Conservation (phyloP, 2,329 filamentous ascomycete species). For the Plenodomus lindquistii region DNA sequence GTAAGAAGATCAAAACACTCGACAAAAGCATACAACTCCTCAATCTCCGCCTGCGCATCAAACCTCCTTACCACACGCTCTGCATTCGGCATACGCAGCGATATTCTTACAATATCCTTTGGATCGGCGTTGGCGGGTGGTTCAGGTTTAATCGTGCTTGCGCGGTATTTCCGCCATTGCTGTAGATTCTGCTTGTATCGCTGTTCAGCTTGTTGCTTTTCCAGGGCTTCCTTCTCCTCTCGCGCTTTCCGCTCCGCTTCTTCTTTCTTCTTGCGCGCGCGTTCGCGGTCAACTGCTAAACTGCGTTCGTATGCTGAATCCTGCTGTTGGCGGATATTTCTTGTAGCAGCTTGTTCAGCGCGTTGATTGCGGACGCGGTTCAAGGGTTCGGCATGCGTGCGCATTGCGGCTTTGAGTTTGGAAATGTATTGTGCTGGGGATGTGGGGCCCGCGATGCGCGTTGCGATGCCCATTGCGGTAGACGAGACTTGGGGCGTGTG, state of each 20-base stretch:
- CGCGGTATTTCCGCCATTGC: constrained; percentile 83
- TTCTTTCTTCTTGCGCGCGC: constrained; percentile 74
- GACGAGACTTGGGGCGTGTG: constrained; percentile 83
- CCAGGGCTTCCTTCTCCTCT: constrained; percentile 68
- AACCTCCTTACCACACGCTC: constrained; percentile 81
- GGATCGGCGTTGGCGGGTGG: constrained; percentile 58
- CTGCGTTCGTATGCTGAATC: constrained; percentile 93
- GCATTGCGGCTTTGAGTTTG: constrained; percentile 74
- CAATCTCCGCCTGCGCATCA: constrained; percentile 67
- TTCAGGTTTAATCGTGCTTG: constrained; percentile 67
- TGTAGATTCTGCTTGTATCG: constrained; percentile 57
- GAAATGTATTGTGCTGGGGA: constrained; percentile 71
- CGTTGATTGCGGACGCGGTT: constrained; percentile 74
- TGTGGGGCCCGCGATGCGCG: constrained; percentile 74
- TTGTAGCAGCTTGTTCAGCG: constrained; percentile 77
- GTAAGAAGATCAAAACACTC: constrained; percentile 78
- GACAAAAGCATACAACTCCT: constrained; percentile 94
- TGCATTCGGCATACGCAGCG: constrained; percentile 64
- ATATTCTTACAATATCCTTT: constrained; percentile 74
- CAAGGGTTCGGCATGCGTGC: constrained; percentile 75
- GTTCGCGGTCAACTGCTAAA: constrained; percentile 83
- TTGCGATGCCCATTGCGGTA: constrained; percentile 87
- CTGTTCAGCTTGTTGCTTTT: constrained; percentile 65
- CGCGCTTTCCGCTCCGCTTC: constrained; percentile 68
- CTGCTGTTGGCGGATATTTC: constrained; percentile 82